Evolutionary conservation across 352 stramenopile species (phyloP), one percentile per base, ranked within the genome.

Genomic region (Plasmopara viticola): DNA sequence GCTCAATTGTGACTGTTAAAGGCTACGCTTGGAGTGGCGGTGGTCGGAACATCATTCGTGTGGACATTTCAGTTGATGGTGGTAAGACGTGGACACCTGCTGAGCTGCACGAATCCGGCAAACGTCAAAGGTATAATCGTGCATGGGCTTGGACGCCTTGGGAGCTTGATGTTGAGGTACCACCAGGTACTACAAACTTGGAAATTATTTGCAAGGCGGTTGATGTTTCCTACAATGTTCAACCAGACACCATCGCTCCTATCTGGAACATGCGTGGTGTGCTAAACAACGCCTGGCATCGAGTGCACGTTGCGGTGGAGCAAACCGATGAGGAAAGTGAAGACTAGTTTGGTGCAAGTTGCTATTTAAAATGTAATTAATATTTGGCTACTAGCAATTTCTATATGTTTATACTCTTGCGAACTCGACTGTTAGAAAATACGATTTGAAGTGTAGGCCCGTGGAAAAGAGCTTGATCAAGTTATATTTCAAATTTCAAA

Each of bases 191-290:
- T 2, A 92, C 72, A 64, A 82, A 73, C 53, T 58, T 96, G 14
- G 75, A 98, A 37, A 74, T 99, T 33, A 77, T 76, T 38, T 97
- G 80, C 70, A 98, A 98, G 59, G 95, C 93, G 3, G 84, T 98
- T 8, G 96, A 99, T 68, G 78, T 77, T 33, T 94, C 87, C 1
- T 98, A 97, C 69, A 98, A 99, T 65, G 86, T 94, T 13, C 96
- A 99, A 70, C 97, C 97, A 1, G 96, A 99, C 61, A 93, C 72
- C 15, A 94, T 92, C 58, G 87, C 85, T 46, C 86, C 95, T 20
- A 95, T 98, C 51, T 99, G 96, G 96, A 99, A 99, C 80, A 90
- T 99, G 62, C 78, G 95, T 45, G 97, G 97, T 39, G 77, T 99
- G 33, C 74, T 97, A 15, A 99, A 98, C 62, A 99, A 99, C 61